Evolutionary conservation across 768 basidiomycete species (phyloP), one percentile per base, ranked within the genome.

Genomic region (Agrocybe pediades): DNA sequence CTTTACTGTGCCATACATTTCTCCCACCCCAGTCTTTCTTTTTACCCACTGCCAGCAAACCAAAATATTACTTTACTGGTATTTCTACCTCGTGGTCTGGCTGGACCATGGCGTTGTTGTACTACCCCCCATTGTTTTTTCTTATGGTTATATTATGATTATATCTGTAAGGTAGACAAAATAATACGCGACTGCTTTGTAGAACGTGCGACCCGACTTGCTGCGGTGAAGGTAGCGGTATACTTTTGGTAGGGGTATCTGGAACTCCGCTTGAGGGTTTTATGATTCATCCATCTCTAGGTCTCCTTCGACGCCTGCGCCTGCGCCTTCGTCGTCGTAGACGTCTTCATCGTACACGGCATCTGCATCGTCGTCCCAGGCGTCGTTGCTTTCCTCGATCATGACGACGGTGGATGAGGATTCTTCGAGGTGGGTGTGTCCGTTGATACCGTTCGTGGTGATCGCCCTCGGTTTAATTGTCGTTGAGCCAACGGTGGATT

Each of bases 311-410:
- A 88, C 68, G 9, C 86, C 86, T 8, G 68, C 75, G 5, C 88
- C 88, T 54, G 85, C 84, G 0, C 86, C 88, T 3, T 71, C 69
- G 60, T 89, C 87, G 51, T 88, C 87, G 53, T 85, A 88, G 5
- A 79, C 72, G 16, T 74, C 68, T n/a, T 83, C 83, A 39, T 82
- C 80, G 24, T 65, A 73, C 17, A 74, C 74, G 13, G 72, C 76
- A 41, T 74, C 75, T 21, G 70, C 75, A 30, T 74, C 68, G 17
- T 70, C 69, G 21, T 72, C 76, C 66, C 73, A 75, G 11, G 33
- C 3, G 11, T 36, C 33, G 11, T 36, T 50, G 30, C 70, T 64
- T 46, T 67, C 67, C 11, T 65, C 63, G 2, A 64, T 45, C 40
- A 66, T 58, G 19, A 66, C 62, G 24, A 57, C 51, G 16, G 41